These are phyloP conservation scores for Neobulgaria alba DNA, from an alignment of 2,329 filamentous ascomycete species.

Conservation along the genomic window DNA sequence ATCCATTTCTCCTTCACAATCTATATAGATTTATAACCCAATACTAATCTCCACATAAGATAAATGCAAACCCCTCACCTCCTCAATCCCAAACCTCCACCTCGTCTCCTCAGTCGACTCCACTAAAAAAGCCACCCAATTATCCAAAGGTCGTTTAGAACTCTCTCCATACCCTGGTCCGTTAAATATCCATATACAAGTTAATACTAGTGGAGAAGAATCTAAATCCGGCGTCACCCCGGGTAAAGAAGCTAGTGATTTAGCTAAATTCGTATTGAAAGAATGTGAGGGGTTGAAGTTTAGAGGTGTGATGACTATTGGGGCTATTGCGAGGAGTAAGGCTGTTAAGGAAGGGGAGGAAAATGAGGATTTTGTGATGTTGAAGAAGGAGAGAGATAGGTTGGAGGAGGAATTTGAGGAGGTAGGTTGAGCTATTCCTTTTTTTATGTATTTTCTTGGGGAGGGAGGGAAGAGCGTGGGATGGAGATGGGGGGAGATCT, in stretches of 20 bases:
- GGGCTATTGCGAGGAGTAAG: constrained; percentile 78
- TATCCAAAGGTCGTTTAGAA: constrained; percentile 67
- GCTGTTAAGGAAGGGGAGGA: constrained; percentile 66
- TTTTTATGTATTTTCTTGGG: background rate
- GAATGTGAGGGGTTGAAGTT: constrained; percentile 67
- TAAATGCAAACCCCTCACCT: constrained; percentile 79
- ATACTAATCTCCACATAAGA: constrained; percentile 38
- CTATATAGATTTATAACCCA: background rate
- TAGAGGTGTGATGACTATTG: constrained; percentile 92
- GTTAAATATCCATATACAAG: constrained; percentile 69
- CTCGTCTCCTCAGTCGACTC: constrained; percentile 87
- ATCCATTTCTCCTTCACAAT: background rate
- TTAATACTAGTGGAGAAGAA: constrained; percentile 88
- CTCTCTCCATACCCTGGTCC: constrained; percentile 29
- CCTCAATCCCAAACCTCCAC: constrained; percentile 79
- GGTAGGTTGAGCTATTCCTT: no score
- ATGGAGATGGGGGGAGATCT: constrained; percentile 59
- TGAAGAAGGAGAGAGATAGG: constrained; percentile 62
- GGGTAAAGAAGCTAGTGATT: constrained; percentile 44
- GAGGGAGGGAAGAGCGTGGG: constrained; percentile 34
- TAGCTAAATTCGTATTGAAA: constrained; percentile 63
- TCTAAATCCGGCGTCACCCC: constrained; percentile 78
- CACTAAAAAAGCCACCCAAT: constrained; percentile 73
- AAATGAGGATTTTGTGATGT: constrained; percentile 77
- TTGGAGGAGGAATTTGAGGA: constrained; percentile 55